Percentiles rank a stretch among this genome's conserved stretches.
Evolutionary conservation across 2,329 filamentous ascomycete species (phyloP).

Genomic region (Graphiopsis chlorocephala): DNA sequence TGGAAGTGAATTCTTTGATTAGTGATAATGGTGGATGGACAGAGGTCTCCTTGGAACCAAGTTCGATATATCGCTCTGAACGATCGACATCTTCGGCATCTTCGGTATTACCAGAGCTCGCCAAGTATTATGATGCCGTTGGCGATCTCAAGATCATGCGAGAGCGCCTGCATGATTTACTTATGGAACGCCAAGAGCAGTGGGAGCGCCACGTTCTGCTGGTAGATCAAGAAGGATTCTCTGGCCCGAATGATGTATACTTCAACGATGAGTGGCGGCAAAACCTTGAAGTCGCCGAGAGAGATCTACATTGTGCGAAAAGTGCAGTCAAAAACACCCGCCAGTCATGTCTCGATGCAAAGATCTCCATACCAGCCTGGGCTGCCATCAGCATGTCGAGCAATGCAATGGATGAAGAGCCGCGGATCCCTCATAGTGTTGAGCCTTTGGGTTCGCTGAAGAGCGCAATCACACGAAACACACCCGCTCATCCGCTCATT

Average conservation of each 20-base stretch:
- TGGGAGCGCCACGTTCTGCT: background rate
- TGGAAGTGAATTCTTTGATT: background rate
- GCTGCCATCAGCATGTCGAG: too few species aligned
- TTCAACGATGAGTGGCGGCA: background rate
- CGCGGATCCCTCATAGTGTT: too few species aligned
- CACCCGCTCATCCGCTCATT: too few species aligned
- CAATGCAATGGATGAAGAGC: too few species aligned
- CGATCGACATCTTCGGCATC: background rate
- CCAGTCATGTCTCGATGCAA: too few species aligned
- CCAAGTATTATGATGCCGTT: background rate
- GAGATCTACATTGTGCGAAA: too few species aligned
- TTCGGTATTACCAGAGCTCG: background rate
- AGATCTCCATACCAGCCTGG: too few species aligned
- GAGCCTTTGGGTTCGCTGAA: too few species aligned
- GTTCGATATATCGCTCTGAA: background rate
- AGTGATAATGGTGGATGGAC: background rate
- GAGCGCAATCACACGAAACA: too few species aligned
- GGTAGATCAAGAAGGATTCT: background rate
- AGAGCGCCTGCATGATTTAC: background rate
- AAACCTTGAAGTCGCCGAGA: too few species aligned
- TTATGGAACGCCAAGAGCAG: background rate
- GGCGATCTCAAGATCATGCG: background rate
- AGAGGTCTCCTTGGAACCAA: background rate
- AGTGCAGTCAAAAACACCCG: too few species aligned
- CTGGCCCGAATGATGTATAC: background rate